Percentiles rank a stretch among this genome's conserved stretches.
Evolutionary conservation across 2,329 filamentous ascomycete species (phyloP).

Genomic region (Cladosporium sp.): DNA sequence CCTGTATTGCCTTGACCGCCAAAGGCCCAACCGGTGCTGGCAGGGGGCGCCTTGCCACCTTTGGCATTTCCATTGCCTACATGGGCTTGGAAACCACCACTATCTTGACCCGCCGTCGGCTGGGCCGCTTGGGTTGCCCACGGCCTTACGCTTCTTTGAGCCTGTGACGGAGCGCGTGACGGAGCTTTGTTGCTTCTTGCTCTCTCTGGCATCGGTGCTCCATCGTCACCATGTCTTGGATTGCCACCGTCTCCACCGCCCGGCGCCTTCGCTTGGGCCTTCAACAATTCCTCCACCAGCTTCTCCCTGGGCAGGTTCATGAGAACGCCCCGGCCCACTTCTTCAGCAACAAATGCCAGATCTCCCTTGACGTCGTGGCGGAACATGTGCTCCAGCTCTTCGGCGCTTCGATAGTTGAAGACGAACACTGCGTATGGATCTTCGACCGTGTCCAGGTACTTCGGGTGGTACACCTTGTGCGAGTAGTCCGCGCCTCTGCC

Average conservation of each 20-base stretch:
- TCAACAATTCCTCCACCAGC: conserved; percentile 25
- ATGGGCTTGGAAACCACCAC: no score
- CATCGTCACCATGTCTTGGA: not conserved
- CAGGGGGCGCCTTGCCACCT: not conserved
- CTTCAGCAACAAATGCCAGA: conserved; percentile 22
- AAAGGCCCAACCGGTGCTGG: no score
- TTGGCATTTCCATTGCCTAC: not conserved
- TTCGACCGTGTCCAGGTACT: conserved; percentile 44
- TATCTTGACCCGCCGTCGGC: not conserved
- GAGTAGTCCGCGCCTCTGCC: conserved; percentile 42
- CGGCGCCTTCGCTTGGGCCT: not conserved
- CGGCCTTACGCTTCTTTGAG: not conserved
- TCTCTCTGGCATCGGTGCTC: not conserved
- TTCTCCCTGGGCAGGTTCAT: conserved; percentile 29
- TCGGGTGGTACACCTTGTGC: conserved; percentile 40
- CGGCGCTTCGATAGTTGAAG: conserved; percentile 48
- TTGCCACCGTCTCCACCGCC: not conserved
- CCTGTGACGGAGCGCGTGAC: not conserved
- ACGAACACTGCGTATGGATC: conserved; percentile 49
- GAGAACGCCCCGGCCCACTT: conserved; percentile 15
- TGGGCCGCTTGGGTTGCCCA: not conserved
- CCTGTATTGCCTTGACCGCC: not conserved
- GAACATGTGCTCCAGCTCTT: conserved; percentile 39
- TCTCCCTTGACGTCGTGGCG: conserved; percentile 30
- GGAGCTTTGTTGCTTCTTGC: not conserved